A percentile compares a stretch with the other conserved stretches of the same genome.
These are phyloP conservation scores for Hortaea werneckii DNA, from an alignment of 2,329 filamentous ascomycete species.

Conservation along the genomic window DNA sequence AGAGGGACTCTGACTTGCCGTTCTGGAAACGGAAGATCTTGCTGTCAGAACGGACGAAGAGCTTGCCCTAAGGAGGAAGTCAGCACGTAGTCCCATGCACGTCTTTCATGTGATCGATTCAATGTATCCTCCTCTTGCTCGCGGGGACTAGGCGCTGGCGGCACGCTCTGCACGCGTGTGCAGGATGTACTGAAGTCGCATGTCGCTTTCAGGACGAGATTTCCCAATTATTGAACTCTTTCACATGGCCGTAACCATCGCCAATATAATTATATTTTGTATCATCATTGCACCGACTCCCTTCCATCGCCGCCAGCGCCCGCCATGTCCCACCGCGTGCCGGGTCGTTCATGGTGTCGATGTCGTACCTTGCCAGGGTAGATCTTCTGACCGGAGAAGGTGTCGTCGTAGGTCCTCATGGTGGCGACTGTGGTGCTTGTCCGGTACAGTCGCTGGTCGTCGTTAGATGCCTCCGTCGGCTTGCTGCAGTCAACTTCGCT, in stretches of 20 bases:
- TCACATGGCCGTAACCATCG: no score
- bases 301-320: neutral
- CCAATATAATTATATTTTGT: neutral
- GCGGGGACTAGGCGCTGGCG: neutral
- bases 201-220: neutral
- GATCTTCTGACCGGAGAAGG: slow-evolving; percentile 68
- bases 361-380: slow-evolving; percentile 63
- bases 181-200: neutral
- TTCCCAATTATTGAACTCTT: neutral
- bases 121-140: neutral
- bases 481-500: neutral
- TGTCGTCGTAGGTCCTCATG: slow-evolving; percentile 70
- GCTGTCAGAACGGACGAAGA: slow-evolving; percentile 99
- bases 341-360: neutral
- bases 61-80: slow-evolving; percentile 66
- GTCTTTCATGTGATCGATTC: neutral
- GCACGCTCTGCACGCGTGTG: neutral
- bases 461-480: slow-evolving; percentile 9
- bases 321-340: neutral
- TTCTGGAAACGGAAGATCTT: slow-evolving; percentile 99
- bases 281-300: neutral
- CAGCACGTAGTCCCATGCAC: neutral
- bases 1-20: slow-evolving; percentile 98
- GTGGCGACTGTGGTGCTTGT: slow-evolving; percentile 35
- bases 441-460: neutral